Conservation (phyloP, 495 filamentous ascomycete species). For the Aspergillus mulundensis region DNA sequence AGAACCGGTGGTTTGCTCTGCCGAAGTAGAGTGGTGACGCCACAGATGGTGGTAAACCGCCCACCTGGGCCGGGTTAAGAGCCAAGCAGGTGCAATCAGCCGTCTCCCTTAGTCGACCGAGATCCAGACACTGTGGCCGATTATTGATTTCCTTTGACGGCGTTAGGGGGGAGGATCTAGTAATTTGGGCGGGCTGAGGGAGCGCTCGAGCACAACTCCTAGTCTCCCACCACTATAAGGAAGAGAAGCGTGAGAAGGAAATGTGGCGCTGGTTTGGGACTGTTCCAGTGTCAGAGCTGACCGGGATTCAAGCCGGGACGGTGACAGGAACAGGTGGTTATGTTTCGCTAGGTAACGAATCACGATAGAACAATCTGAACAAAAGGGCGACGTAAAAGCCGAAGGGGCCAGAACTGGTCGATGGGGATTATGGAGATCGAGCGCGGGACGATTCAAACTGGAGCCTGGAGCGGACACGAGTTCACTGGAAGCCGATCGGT, state of each 20-base stretch:
- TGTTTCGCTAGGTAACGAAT: constrained; percentile 11
- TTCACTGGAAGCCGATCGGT: background rate
- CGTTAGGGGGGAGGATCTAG: too few species aligned
- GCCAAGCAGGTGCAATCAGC: background rate
- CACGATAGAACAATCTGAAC: background rate
- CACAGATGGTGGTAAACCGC: constrained; percentile 16
- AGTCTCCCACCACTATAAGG: background rate
- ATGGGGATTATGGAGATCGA: background rate
- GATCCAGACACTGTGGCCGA: background rate
- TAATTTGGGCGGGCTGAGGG: background rate
- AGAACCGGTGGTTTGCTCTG: constrained; percentile 7
- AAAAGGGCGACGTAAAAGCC: background rate
- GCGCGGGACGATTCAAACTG: background rate
- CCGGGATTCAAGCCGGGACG: background rate
- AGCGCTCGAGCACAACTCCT: background rate
- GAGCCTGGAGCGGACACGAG: constrained; percentile 16
- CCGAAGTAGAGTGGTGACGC: constrained; percentile 3
- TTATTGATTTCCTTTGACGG: background rate
- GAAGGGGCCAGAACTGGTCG: constrained; percentile 13
- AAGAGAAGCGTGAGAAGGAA: constrained; percentile 1
- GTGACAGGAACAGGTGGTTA: constrained; percentile 19
- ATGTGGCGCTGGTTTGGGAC: constrained; percentile 5
- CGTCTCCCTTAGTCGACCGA: background rate
- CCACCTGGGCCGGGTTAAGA: constrained; percentile 8
- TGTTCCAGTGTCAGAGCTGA: background rate